phyloP scores from a whole-genome alignment of 73 alveolate species.

The Uronychia setigera region DNA sequence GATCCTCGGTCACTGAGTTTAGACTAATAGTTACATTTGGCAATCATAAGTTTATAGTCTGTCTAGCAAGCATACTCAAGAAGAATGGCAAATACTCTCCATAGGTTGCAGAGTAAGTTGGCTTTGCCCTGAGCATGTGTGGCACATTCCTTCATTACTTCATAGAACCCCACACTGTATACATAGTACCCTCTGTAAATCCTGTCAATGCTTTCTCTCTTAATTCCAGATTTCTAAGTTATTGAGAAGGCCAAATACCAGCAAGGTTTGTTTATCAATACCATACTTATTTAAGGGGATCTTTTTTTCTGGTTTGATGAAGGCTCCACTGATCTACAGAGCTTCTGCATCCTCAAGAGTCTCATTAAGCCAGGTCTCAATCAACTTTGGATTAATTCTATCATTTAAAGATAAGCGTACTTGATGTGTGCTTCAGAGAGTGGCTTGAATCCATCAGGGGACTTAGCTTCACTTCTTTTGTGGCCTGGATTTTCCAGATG shows the following conservation, averaged over 20 bases:
- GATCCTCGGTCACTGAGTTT: conserved; percentile 29
- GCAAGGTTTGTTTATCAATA: conserved; percentile 52
- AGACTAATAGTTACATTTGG: conserved; percentile 34
- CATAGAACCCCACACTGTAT: conserved; percentile 69
- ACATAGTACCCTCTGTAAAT: conserved; percentile 64
- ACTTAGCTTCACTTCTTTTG: no score
- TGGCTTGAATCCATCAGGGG: no score
- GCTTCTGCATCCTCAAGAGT: conserved; percentile 65
- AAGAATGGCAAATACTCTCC: conserved; percentile 74
- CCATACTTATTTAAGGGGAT: no score
- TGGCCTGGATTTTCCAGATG: no score
- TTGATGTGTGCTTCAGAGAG: no score
- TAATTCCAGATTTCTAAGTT: conserved; percentile 57
- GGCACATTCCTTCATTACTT: conserved; percentile 39
- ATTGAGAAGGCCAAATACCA: conserved; percentile 19
- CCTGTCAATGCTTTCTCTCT: conserved; percentile 48
- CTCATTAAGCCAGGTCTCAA: conserved; percentile 67
- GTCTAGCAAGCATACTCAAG: conserved; percentile 76
- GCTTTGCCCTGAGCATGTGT: conserved; percentile 47
- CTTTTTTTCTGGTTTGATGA: conserved; percentile 33
- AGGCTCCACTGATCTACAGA: conserved; percentile 51
- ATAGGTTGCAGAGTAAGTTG: conserved; percentile 30
- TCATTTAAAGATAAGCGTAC: no score
- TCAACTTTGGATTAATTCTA: conserved; percentile 34
- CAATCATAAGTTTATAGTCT: conserved; percentile 68